Conservation (phyloP, 176 grass and related monocot species). For the Aegilops longissima region DNA sequence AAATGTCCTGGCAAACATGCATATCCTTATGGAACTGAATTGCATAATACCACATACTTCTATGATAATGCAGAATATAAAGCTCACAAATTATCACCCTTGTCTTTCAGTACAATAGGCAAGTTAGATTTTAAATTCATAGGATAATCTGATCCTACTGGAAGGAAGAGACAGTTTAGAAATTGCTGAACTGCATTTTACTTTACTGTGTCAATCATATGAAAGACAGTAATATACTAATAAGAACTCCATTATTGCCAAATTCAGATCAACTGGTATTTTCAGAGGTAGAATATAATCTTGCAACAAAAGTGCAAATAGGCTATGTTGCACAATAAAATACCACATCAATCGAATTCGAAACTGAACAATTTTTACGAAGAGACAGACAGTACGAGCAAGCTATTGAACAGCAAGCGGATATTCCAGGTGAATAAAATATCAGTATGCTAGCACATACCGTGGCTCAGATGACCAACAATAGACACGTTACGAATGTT, state of each 20-base stretch:
- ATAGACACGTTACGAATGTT: slow-evolving; percentile 87
- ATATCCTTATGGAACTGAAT: too few species aligned
- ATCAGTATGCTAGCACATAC: slow-evolving; percentile 21
- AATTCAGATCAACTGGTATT: neutral
- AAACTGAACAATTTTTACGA: neutral
- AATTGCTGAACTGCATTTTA: neutral
- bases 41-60: neutral
- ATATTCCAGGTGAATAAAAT: neutral
- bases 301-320: neutral
- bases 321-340: neutral
- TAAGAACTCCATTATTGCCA: neutral
- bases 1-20: too few species aligned
- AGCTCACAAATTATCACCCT: neutral
- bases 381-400: neutral
- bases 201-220: neutral
- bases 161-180: neutral
- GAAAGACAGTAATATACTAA: neutral
- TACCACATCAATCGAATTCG: neutral
- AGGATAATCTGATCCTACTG: neutral
- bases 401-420: neutral
- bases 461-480: slow-evolving; percentile 79
- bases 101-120: neutral
- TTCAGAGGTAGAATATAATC: neutral
- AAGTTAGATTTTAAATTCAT: neutral
- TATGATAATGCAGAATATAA: neutral